Evolutionary conservation across 2,329 filamentous ascomycete genomes (phyloP), one percentile per base, ranked within the genome.

Genomic region (Ophiostoma populinum): DNA sequence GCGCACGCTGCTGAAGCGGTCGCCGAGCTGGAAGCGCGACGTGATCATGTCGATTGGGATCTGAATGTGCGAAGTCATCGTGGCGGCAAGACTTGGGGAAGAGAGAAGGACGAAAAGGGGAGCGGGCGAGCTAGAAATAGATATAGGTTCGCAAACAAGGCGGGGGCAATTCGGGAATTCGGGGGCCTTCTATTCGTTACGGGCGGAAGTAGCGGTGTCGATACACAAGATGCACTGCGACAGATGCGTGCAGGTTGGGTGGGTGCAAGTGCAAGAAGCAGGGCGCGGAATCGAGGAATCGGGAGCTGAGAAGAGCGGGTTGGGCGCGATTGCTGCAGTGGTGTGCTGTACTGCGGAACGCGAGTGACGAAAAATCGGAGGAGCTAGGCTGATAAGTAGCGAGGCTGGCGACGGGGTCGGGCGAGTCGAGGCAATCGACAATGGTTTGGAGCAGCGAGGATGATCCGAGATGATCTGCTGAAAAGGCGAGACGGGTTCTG

Each of bases 21-120:
- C 83, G 46, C 63, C 62, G 42, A 93, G 61, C 61, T 90, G 90
- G 55, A 95, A 71, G 48, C 86, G 78, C 49, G 85, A 92, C 57
- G 87, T 92, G 55, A 95, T 62, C 51, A 78, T 74, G 57, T 93
- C 86, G 50, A 95, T 67, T 38, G 90, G 90, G 47, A 98, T 90
- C 66, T 82, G 81, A 52, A 95, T 82, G 56, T 82, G 75, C 47
- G 33, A 35, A 15, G 80, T 67, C 85, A 92, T 93, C 15, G 24
- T 40, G 39, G 26, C 24, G 24, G 35, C 12, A n/a, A n/a, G n/a
- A n/a, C 26, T 29, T 9, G 25, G 32, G 25, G 15, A 21, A 15
- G 21, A 33, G 24, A 24, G 31, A 19, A n/a, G 22, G n/a, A 24
- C 19, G 9, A 16, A 20, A 27, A 17, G 19, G 15, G 16, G 6